These are phyloP conservation scores for Lyophyllum atratum DNA, from an alignment of 768 basidiomycete species.

Conservation along the genomic window DNA sequence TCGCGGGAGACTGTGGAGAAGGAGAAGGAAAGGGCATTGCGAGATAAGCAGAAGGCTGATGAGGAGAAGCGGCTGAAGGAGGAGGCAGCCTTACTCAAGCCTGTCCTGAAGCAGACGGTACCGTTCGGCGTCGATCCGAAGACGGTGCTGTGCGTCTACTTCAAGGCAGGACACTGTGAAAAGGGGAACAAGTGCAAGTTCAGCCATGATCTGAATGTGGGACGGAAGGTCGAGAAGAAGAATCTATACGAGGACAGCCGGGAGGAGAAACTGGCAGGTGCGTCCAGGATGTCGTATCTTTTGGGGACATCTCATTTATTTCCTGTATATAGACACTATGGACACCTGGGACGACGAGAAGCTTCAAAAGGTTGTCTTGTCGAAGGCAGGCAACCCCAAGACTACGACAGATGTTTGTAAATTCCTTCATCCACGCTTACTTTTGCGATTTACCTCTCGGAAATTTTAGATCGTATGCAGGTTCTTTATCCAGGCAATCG, in stretches of 20 bases:
- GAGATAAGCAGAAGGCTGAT: conserved; percentile 73
- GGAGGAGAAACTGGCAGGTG: conserved; percentile 78
- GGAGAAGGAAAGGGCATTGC: conserved; percentile 80
- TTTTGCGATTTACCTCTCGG: background rate
- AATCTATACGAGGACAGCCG: conserved; percentile 89
- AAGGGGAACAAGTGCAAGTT: conserved; percentile 98
- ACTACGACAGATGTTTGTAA: conserved; percentile 83
- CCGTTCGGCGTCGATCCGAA: conserved; percentile 97
- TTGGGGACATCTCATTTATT: background rate
- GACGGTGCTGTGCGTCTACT: conserved; percentile 89
- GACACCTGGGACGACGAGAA: conserved; percentile 98
- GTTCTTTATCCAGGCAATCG: conserved; percentile 95
- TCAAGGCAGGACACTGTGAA: conserved; percentile 90
- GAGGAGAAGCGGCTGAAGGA: conserved; percentile 86
- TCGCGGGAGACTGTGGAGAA: conserved; percentile 79
- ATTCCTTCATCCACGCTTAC: background rate
- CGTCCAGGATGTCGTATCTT: conserved; percentile 16
- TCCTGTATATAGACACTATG: conserved; percentile 77
- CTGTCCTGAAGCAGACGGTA: conserved; percentile 81
- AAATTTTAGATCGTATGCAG: conserved; percentile 90
- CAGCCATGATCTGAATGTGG: conserved; percentile 90
- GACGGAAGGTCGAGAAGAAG: conserved; percentile 92
- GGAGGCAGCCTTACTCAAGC: conserved; percentile 81
- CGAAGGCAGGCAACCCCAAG: conserved; percentile 87
- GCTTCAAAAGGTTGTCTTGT: conserved; percentile 81